Percentiles rank a stretch among this genome's conserved stretches.
phyloP scores from a whole-genome alignment of 768 basidiomycete species.

The Amanita pallidorosea region DNA sequence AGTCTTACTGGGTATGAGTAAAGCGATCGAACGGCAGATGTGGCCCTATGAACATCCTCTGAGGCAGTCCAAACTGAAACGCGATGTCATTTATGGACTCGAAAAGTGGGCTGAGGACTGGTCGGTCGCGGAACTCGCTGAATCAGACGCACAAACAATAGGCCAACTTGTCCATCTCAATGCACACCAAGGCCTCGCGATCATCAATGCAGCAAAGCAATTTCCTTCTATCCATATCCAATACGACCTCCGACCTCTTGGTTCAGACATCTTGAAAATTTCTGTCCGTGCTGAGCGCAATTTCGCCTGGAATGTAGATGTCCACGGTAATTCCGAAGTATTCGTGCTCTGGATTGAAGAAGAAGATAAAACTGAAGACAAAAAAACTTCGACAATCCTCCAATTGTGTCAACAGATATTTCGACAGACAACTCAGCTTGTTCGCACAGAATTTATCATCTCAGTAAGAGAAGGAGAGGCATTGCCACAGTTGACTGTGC shows the following conservation, averaged over 20 bases:
- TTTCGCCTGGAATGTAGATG: constrained; percentile 73
- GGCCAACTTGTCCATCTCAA: constrained; percentile 82
- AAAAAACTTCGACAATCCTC: constrained; percentile 69
- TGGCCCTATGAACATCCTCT: constrained; percentile 96
- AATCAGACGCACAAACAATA: constrained; percentile 53
- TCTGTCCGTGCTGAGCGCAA: constrained; percentile 46
- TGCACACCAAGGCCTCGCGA: constrained; percentile 69
- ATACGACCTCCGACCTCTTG: constrained; percentile 71
- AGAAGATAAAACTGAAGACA: constrained; percentile 58
- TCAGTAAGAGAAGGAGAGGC: constrained; percentile 49
- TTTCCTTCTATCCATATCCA: constrained; percentile 67
- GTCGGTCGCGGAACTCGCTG: constrained; percentile 60
- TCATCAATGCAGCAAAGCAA: constrained; percentile 70
- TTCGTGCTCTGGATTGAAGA: constrained; percentile 98
- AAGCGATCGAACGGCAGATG: constrained; percentile 82
- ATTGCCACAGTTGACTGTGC: constrained; percentile 60
- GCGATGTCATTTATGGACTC: constrained; percentile 70
- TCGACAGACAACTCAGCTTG: constrained; percentile 44
- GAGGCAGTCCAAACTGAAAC: constrained; percentile 67
- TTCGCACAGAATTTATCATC: constrained; percentile 74
- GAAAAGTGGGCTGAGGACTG: constrained; percentile 76
- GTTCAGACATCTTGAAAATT: constrained; percentile 75
- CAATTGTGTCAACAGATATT: constrained; percentile 69
- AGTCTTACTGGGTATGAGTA: constrained; percentile 83
- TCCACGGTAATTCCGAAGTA: constrained; percentile 70